Conservation (phyloP, 164 flowering plant species). For the Annona squamosa region DNA sequence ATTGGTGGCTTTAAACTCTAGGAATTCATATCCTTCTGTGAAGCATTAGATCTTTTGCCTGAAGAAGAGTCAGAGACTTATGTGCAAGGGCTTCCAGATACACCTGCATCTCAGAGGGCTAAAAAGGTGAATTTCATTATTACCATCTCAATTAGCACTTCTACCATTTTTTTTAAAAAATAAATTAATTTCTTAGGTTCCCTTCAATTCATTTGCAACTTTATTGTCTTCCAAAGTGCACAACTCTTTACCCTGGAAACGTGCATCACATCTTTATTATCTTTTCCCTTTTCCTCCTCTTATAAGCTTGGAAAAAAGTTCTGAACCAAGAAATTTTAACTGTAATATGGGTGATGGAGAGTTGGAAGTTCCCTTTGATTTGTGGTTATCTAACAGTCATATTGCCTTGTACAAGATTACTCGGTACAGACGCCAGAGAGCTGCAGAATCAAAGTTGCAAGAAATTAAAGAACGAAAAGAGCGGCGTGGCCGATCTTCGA, state of each 20-base stretch:
- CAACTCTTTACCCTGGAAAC: not conserved
- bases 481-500: slow-evolving; percentile 79
- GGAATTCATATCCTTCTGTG: slow-evolving; percentile 91
- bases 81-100: slow-evolving; percentile 32
- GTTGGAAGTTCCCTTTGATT: not conserved
- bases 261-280: not conserved
- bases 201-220: not conserved
- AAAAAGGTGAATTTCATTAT: slow-evolving; percentile 45
- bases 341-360: not conserved
- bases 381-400: not conserved
- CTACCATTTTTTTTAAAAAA: not conserved
- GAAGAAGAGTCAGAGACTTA: slow-evolving; percentile 61
- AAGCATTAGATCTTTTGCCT: slow-evolving; percentile 92
- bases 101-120: slow-evolving; percentile 66
- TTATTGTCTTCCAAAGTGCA: not conserved
- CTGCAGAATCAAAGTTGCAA: slow-evolving; percentile 74
- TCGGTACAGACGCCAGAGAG: slow-evolving; percentile 77
- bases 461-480: slow-evolving; percentile 88
- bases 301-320: not conserved
- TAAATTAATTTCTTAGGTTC: not conserved
- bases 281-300: not conserved
- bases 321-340: not conserved
- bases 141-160: not conserved
- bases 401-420: slow-evolving; percentile 48
- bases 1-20: slow-evolving; percentile 18